A percentile compares a stretch with the other conserved stretches of the same genome.
These are phyloP conservation scores for Aspergillus niger DNA, from an alignment of 2,329 filamentous ascomycete genomes.

Conservation along the genomic window DNA sequence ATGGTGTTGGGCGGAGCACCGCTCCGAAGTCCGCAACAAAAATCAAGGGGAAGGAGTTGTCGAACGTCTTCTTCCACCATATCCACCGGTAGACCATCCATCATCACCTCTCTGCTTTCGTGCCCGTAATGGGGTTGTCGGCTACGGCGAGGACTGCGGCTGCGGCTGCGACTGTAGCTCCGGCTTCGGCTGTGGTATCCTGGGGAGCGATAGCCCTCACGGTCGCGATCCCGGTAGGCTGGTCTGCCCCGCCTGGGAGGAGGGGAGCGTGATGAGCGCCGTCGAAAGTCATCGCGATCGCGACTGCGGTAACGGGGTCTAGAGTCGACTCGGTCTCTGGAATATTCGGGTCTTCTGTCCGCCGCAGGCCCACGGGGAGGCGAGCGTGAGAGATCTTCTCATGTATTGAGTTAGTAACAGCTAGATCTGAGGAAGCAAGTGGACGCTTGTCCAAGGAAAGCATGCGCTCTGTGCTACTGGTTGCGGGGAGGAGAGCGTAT, in stretches of 20 bases:
- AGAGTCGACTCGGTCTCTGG: conserved; percentile 33
- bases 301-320: conserved; percentile 34
- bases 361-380: conserved; percentile 39
- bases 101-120: conserved; percentile 53
- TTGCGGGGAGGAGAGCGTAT: conserved; percentile 49
- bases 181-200: conserved; percentile 38
- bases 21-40: conserved; percentile 17
- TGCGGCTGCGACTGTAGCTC: conserved; percentile 41
- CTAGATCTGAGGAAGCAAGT: conserved; percentile 23
- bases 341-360: conserved; percentile 41
- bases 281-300: conserved; percentile 40
- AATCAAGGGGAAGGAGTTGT: conserved; percentile 35
- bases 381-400: conserved; percentile 41
- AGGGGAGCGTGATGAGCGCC: conserved; percentile 36
- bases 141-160: conserved; percentile 40
- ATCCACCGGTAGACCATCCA: conserved; percentile 52
- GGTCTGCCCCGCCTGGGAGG: conserved; percentile 40
- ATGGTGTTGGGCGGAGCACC: conserved; percentile 21
- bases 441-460: conserved; percentile 12
- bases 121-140: conserved; percentile 42
- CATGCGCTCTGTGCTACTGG: conserved; percentile 37
- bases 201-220: conserved; percentile 50
- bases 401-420: conserved; percentile 41
- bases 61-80: conserved; percentile 56
- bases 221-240: conserved; percentile 48